Percentiles rank a stretch among this genome's conserved stretches.
Conservation (phyloP, 306 rosid genomes). For the Sechiopsis laciniata region DNA sequence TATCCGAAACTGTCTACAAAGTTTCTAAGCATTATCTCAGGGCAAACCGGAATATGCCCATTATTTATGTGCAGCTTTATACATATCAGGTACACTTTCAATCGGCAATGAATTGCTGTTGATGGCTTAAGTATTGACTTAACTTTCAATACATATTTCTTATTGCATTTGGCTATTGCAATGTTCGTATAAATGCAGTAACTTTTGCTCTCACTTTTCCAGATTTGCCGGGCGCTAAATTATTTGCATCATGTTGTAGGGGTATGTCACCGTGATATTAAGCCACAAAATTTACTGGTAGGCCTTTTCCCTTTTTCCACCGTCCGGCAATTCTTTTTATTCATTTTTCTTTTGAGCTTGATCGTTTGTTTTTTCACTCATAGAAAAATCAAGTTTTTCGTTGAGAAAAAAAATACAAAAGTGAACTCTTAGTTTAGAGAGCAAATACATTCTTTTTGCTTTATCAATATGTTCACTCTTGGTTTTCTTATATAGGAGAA, state of each 20-base stretch:
- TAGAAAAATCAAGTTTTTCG: background rate
- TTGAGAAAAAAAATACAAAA: background rate
- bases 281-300: constrained; percentile 88
- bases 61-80: constrained; percentile 64
- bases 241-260: constrained; percentile 77
- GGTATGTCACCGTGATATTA: constrained; percentile 92
- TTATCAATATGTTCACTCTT: no score
- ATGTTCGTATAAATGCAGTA: background rate
- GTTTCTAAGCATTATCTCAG: constrained; percentile 62
- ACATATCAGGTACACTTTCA: constrained; percentile 58
- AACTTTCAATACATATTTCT: background rate
- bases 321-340: background rate
- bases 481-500: no score
- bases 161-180: constrained; percentile 7
- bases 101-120: background rate
- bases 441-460: no score
- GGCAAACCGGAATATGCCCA: constrained; percentile 61
- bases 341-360: background rate
- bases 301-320: constrained; percentile 18
- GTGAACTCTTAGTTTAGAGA: no score
- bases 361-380: background rate
- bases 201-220: constrained; percentile 33
- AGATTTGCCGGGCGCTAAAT: constrained; percentile 87
- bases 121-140: no score
- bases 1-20: constrained; percentile 75